Conservation (phyloP, 768 basidiomycete genomes). For the Boletus sp. region DNA sequence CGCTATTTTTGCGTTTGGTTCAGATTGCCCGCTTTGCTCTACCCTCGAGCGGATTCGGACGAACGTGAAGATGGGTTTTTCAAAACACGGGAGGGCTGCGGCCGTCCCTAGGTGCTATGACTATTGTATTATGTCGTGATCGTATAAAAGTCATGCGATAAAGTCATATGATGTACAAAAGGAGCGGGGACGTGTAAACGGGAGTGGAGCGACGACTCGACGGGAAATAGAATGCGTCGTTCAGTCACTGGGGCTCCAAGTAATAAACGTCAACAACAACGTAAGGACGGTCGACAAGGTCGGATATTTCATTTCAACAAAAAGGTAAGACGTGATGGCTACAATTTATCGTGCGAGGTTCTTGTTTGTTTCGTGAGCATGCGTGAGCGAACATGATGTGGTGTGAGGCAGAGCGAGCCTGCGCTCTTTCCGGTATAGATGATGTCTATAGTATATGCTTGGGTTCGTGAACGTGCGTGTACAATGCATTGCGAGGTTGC, state of each 20-base stretch:
- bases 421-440: constrained; percentile 12
- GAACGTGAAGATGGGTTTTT: too few relatives aligned
- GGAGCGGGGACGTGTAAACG: not conserved
- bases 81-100: too few relatives aligned
- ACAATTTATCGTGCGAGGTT: constrained; percentile 8
- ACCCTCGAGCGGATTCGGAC: too few relatives aligned
- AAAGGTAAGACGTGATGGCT: constrained; percentile 7
- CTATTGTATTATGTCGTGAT: not conserved
- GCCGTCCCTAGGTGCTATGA: not conserved
- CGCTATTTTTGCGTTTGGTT: too few relatives aligned
- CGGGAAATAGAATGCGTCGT: not conserved
- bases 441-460: constrained; percentile 27
- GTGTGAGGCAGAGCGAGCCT: constrained; percentile 6
- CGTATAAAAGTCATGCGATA: too few relatives aligned
- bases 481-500: constrained; percentile 28
- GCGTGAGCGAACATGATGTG: constrained; percentile 14
- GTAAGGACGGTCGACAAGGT: constrained; percentile 17
- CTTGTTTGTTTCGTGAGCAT: constrained; percentile 15
- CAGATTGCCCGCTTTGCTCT: too few relatives aligned
- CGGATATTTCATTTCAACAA: constrained; percentile 15
- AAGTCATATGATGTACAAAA: not conserved
- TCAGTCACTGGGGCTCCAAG: not conserved
- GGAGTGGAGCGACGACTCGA: constrained; percentile 1
- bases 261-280: constrained; percentile 2
- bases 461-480: constrained; percentile 25